These are phyloP conservation scores for Eucalyptus tenuipes DNA, from an alignment of 345 rosid genomes.

Conservation along the genomic window DNA sequence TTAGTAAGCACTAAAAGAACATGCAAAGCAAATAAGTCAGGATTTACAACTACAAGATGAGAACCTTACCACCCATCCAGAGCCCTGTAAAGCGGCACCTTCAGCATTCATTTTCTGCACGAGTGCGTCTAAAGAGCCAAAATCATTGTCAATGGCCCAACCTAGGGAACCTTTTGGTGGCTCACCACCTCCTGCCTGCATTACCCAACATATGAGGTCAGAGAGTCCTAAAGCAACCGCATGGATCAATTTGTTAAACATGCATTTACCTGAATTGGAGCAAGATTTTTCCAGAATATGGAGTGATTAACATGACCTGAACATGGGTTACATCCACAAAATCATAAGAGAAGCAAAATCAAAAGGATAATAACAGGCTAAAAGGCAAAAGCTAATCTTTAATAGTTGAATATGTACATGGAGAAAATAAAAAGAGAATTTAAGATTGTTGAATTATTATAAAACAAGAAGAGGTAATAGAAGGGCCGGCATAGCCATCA, in stretches of 20 bases:
- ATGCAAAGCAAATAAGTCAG: not conserved
- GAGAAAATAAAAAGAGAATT: not conserved
- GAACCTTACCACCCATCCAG: slow-evolving; percentile 94
- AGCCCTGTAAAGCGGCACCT: slow-evolving; percentile 96
- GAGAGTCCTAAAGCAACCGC: not conserved
- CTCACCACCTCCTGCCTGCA: slow-evolving; percentile 92
- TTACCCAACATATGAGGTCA: not conserved
- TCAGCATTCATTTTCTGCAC: slow-evolving; percentile 75
- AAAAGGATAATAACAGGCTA: not conserved
- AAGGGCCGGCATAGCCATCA: not conserved
- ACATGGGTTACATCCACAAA: not conserved
- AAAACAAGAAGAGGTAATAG: not conserved
- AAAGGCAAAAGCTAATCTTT: not conserved
- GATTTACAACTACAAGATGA: not conserved
- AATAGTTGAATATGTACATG: not conserved
- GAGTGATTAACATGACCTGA: slow-evolving; percentile 93
- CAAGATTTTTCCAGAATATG: slow-evolving; percentile 87
- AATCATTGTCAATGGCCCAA: slow-evolving; percentile 60
- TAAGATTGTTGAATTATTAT: not conserved
- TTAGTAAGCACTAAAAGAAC: not conserved
- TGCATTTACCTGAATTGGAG: slow-evolving; percentile 51
- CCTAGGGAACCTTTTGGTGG: slow-evolving; percentile 75
- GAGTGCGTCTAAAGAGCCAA: slow-evolving; percentile 75
- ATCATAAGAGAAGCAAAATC: not conserved
- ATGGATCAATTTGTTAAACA: not conserved